A percentile compares a stretch with the other conserved stretches of the same genome.
phyloP scores from a whole-genome alignment of 345 rosid genomes.

The Syzygium grande region DNA sequence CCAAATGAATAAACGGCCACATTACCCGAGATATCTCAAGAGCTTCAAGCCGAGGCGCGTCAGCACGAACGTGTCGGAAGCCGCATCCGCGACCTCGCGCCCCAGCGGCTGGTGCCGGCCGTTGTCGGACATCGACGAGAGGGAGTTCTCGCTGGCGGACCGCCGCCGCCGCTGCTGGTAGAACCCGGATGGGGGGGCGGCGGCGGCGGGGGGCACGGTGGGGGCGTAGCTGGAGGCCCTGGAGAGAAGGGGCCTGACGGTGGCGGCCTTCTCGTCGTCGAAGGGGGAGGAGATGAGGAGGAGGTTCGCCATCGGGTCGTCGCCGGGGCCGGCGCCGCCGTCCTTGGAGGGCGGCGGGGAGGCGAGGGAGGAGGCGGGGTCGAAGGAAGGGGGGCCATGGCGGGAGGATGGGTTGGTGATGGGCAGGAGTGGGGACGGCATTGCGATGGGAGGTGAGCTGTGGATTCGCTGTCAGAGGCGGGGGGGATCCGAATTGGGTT shows the following conservation, averaged over 20 bases:
- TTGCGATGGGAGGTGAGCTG: not conserved
- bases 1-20: not conserved
- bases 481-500: not conserved
- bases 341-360: not conserved
- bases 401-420: not conserved
- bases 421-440: slow-evolving; percentile 13
- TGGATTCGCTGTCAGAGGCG: not conserved
- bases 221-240: slow-evolving; percentile 41
- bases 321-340: not conserved
- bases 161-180: slow-evolving; percentile 56
- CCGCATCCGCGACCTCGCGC: slow-evolving; percentile 50
- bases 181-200: slow-evolving; percentile 4
- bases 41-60: slow-evolving; percentile 66
- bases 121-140: slow-evolving; percentile 28
- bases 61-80: slow-evolving; percentile 54
- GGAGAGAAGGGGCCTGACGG: slow-evolving; percentile 45
- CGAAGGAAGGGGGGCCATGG: not conserved
- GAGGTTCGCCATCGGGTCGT: slow-evolving; percentile 37
- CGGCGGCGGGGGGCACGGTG: not conserved
- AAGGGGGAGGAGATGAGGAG: slow-evolving; percentile 43
- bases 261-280: slow-evolving; percentile 22
- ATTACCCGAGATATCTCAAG: slow-evolving; percentile 64
- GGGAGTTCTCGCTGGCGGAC: slow-evolving; percentile 47
- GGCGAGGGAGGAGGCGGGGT: not conserved
- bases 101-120: slow-evolving; percentile 23